Percentiles rank a stretch among this genome's conserved stretches.
Evolutionary conservation across 495 filamentous ascomycete genomes (phyloP).

Genomic region (Neurospora hispaniola): DNA sequence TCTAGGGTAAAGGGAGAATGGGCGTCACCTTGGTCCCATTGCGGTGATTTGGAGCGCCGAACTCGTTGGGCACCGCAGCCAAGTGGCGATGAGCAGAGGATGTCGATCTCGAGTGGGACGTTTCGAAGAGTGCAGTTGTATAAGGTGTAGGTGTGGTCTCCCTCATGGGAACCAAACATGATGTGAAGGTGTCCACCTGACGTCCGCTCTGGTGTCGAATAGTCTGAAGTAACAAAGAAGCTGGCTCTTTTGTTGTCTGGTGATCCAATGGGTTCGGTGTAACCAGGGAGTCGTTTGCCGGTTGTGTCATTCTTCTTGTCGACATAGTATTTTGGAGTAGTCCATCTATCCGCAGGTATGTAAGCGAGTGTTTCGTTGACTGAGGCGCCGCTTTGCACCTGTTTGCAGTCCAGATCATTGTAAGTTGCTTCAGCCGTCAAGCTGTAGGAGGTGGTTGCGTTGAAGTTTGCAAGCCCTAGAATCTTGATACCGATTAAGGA

Average conservation of each 20-base stretch:
- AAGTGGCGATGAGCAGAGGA: background rate
- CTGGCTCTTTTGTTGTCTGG: background rate
- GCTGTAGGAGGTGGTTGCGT: background rate
- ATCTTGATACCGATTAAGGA: background rate
- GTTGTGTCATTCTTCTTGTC: background rate
- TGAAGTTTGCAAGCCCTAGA: background rate
- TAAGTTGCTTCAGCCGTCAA: background rate
- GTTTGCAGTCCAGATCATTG: background rate
- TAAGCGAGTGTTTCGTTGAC: background rate
- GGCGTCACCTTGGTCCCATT: background rate
- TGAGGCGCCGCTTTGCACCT: background rate
- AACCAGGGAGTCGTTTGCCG: background rate
- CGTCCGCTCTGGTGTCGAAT: background rate
- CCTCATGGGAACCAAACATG: background rate
- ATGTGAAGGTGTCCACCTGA: background rate
- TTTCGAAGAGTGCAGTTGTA: background rate
- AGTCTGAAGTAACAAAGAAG: background rate
- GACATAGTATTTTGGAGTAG: background rate
- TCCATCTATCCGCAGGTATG: background rate
- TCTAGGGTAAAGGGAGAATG: background rate
- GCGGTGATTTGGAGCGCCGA: background rate
- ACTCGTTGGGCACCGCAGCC: background rate
- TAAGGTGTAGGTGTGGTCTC: background rate
- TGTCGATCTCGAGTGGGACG: background rate
- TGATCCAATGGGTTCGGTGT: background rate